These are phyloP conservation scores for Entomortierella parvispora DNA, from an alignment of 192 early-diverging fungal species.

Conservation along the genomic window DNA sequence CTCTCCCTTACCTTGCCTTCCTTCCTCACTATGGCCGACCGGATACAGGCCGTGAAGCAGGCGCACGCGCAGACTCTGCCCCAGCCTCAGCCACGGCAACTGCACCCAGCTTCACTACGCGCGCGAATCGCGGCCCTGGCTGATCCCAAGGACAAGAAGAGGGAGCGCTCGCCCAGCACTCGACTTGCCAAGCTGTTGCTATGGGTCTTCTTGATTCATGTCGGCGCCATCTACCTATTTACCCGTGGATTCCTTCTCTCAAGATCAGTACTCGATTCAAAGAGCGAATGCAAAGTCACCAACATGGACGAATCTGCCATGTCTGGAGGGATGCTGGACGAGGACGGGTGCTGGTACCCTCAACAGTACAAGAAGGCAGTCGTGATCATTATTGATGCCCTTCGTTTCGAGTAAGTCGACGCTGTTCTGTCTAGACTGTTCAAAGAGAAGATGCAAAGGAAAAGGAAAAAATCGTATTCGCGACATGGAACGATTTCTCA, in stretches of 20 bases:
- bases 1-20: slow-evolving; percentile 10
- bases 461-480: no score
- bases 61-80: slow-evolving; percentile 1
- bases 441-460: neutral
- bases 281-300: slow-evolving; percentile 54
- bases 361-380: slow-evolving; percentile 68
- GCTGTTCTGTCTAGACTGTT: neutral
- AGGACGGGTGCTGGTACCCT: slow-evolving; percentile 53
- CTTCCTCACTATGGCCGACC: slow-evolving; percentile 4
- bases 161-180: slow-evolving; percentile 31
- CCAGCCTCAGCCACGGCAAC: neutral
- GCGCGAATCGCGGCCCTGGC: neutral
- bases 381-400: slow-evolving; percentile 77
- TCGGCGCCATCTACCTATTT: slow-evolving; percentile 73
- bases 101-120: neutral
- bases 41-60: neutral
- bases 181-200: slow-evolving; percentile 44
- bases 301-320: slow-evolving; percentile 12
- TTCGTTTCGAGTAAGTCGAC: slow-evolving; percentile 76
- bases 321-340: neutral
- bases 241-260: slow-evolving; percentile 77
- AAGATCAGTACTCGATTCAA: slow-evolving; percentile 67
- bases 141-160: neutral
- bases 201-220: slow-evolving; percentile 56
- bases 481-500: neutral